Conservation (phyloP, 805 yeast genomes). For the Saturnispora quitensis region DNA sequence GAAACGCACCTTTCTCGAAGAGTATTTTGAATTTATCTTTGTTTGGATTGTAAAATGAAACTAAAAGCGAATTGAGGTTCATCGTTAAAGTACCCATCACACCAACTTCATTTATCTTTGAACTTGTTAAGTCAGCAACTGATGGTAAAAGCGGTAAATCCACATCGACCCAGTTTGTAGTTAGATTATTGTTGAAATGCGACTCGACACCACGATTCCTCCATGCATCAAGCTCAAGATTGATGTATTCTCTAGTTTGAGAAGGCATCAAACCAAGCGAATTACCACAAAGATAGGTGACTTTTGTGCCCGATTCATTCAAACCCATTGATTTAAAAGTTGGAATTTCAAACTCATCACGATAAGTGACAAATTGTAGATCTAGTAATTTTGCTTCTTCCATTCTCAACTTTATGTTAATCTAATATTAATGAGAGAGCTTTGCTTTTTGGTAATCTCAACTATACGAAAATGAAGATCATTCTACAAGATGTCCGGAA, state of each 20-base stretch:
- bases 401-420: not conserved
- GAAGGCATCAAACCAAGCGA: conserved; percentile 89
- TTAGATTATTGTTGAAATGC: conserved; percentile 50
- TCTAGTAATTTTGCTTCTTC: conserved; percentile 32
- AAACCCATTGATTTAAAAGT: conserved; percentile 56
- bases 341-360: conserved; percentile 52
- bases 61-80: conserved; percentile 66
- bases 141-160: conserved; percentile 68
- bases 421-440: too few species aligned
- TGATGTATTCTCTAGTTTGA: conserved; percentile 45
- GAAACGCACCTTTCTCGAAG: conserved; percentile 83
- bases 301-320: conserved; percentile 13
- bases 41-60: conserved; percentile 65
- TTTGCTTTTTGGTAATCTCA: not conserved
- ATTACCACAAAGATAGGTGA: conserved; percentile 79
- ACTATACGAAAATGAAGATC: not conserved
- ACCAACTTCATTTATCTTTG: conserved; percentile 67
- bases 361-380: conserved; percentile 29
- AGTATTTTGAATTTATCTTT: conserved; percentile 56
- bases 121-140: conserved; percentile 72
- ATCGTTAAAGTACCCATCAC: conserved; percentile 80
- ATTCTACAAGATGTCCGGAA: not conserved
- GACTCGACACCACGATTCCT: conserved; percentile 70
- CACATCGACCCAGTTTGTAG: conserved; percentile 74
- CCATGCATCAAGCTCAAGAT: conserved; percentile 77